Conservation (phyloP, 2,329 filamentous ascomycete genomes). For the Aspergillus sp. region DNA sequence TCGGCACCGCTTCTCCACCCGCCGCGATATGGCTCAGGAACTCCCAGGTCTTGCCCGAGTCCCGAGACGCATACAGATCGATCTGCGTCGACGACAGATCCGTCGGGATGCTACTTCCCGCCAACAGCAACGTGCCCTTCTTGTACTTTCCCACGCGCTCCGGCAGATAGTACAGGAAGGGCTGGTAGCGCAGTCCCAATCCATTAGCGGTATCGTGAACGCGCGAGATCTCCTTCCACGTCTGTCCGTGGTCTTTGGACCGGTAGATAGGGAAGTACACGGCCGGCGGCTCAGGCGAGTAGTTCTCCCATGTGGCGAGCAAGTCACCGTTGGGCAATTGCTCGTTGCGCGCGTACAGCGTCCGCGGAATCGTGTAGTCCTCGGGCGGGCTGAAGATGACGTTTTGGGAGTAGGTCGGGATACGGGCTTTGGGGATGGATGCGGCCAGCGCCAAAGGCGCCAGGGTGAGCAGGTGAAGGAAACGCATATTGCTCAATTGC, state of each 20-base stretch:
- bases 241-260: slow-evolving; percentile 55
- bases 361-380: slow-evolving; percentile 48
- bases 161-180: slow-evolving; percentile 65
- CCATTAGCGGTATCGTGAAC: slow-evolving; percentile 64
- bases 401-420: slow-evolving; percentile 1
- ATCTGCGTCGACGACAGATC: slow-evolving; percentile 65
- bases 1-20: slow-evolving; percentile 61
- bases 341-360: slow-evolving; percentile 53
- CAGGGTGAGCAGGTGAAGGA: slow-evolving; percentile 1
- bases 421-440: neutral
- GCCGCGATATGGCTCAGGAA: slow-evolving; percentile 66
- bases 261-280: slow-evolving; percentile 54
- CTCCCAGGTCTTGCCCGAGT: slow-evolving; percentile 63
- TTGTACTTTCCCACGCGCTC: slow-evolving; percentile 57
- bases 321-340: slow-evolving; percentile 47
- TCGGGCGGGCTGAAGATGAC: slow-evolving; percentile 45
- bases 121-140: slow-evolving; percentile 62
- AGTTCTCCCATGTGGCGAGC: slow-evolving; percentile 57
- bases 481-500: neutral
- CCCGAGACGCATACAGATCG: slow-evolving; percentile 65
- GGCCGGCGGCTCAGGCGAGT: slow-evolving; percentile 53
- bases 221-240: slow-evolving; percentile 63
- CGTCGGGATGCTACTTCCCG: slow-evolving; percentile 55
- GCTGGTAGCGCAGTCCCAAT: slow-evolving; percentile 68
- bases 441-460: neutral